phyloP scores from a whole-genome alignment of 2,329 filamentous ascomycete species.

The Fusarium mundagurra region DNA sequence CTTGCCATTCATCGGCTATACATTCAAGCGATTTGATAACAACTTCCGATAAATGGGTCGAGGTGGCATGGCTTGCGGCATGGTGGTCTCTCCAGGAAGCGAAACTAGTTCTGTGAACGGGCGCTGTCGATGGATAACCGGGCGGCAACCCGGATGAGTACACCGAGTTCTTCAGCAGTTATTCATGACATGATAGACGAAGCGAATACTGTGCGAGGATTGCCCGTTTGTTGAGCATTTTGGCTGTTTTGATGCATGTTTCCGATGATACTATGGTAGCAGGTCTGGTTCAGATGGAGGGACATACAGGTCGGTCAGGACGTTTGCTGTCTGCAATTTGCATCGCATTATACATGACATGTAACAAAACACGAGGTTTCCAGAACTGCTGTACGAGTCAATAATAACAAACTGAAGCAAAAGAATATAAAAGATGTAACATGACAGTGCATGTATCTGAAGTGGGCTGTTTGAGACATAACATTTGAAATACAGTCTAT shows the following conservation, averaged over 20 bases:
- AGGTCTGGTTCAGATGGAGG: slow-evolving; percentile 19
- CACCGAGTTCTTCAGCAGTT: slow-evolving; percentile 1
- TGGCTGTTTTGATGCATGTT: slow-evolving; percentile 12
- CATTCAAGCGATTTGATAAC: slow-evolving; percentile 94
- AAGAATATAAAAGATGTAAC: background rate
- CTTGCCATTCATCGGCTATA: slow-evolving; percentile 74
- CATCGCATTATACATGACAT: slow-evolving; percentile 37
- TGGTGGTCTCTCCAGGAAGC: background rate
- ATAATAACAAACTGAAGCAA: slow-evolving; percentile 19
- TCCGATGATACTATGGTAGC: slow-evolving; percentile 6
- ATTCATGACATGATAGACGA: slow-evolving; percentile 3
- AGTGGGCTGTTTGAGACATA: background rate
- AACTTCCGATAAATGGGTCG: slow-evolving; percentile 64
- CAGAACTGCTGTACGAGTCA: slow-evolving; percentile 32
- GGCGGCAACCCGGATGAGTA: slow-evolving; percentile 3
- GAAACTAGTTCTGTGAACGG: slow-evolving; percentile 35
- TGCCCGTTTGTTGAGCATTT: background rate
- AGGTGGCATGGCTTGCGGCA: background rate
- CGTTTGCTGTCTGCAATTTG: slow-evolving; percentile 28
- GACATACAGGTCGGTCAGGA: slow-evolving; percentile 26
- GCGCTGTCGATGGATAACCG: background rate
- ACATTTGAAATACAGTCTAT: background rate
- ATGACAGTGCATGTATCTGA: background rate
- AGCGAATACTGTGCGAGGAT: slow-evolving; percentile 4
- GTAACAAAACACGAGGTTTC: slow-evolving; percentile 34